Evolutionary conservation across 2,329 filamentous ascomycete genomes (phyloP).

Genomic region (Diaporthe batatas): DNA sequence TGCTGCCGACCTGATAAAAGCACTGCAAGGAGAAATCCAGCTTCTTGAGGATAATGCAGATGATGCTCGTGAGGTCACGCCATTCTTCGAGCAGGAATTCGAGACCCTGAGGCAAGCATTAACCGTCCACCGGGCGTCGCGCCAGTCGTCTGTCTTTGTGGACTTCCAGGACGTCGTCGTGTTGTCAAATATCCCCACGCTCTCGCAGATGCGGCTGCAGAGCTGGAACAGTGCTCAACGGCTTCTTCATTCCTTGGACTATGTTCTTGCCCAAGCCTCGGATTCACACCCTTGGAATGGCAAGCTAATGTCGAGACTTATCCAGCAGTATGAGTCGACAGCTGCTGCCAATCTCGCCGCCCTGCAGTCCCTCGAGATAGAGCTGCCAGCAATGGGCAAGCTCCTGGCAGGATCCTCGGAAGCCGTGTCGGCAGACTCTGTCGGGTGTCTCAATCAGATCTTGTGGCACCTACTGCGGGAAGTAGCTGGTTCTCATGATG

Average conservation of each 20-base stretch:
- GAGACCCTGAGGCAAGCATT: constrained; percentile 68
- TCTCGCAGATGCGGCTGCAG: constrained; percentile 59
- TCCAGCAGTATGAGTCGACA: constrained; percentile 67
- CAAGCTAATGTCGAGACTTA: constrained; percentile 63
- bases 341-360: constrained; percentile 69
- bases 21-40: constrained; percentile 65
- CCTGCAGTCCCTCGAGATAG: constrained; percentile 73
- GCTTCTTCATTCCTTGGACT: constrained; percentile 62
- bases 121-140: constrained; percentile 55
- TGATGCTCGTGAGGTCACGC: constrained; percentile 55
- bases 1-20: constrained; percentile 62
- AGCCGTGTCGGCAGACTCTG: constrained; percentile 64
- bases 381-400: constrained; percentile 72
- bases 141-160: constrained; percentile 44
- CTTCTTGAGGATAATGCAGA: constrained; percentile 62
- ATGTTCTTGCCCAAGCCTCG: constrained; percentile 53
- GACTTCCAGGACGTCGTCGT: constrained; percentile 59
- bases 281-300: constrained; percentile 61
- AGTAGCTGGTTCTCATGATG: constrained; percentile 56
- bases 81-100: constrained; percentile 69
- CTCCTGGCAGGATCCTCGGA: constrained; percentile 65
- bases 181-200: constrained; percentile 61
- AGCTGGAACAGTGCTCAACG: constrained; percentile 54
- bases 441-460: constrained; percentile 61
- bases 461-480: constrained; percentile 62